Conservation (phyloP, 345 rosid species). For the Sonneratia caseolaris region DNA sequence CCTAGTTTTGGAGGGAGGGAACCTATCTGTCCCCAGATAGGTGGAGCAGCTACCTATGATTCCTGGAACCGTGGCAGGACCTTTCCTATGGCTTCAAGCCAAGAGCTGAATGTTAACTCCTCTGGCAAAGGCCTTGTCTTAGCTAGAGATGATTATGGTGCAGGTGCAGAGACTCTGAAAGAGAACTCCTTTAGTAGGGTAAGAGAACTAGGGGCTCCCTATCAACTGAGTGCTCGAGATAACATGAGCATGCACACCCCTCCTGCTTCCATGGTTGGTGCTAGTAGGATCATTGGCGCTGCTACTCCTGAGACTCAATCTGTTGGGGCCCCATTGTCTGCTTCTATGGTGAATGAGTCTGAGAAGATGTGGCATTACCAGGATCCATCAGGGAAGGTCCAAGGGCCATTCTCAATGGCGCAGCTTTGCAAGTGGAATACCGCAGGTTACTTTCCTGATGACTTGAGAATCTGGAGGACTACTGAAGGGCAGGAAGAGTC, state of each 20-base stretch:
- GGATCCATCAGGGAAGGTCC: constrained; percentile 93
- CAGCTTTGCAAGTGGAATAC: constrained; percentile 93
- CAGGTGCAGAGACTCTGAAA: constrained; percentile 32
- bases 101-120: constrained; percentile 51
- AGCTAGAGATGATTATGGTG: constrained; percentile 45
- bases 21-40: constrained; percentile 65
- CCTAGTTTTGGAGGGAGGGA: constrained; percentile 48
- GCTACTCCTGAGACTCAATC: constrained; percentile 32
- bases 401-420: constrained; percentile 89
- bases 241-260: constrained; percentile 13
- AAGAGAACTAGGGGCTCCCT: constrained; percentile 43
- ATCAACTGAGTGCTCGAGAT: constrained; percentile 40
- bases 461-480: constrained; percentile 74
- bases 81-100: constrained; percentile 32
- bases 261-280: not conserved
- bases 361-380: constrained; percentile 89
- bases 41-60: constrained; percentile 47
- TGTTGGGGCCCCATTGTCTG: constrained; percentile 29
- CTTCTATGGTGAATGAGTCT: constrained; percentile 48
- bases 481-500: constrained; percentile 56
- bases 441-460: constrained; percentile 83
- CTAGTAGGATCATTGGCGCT: constrained; percentile 35
- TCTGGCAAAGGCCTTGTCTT: constrained; percentile 48
- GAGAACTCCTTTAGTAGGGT: constrained; percentile 39
- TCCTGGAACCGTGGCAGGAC: constrained; percentile 64